These are phyloP conservation scores for Mycena epipterygia DNA, from an alignment of 768 basidiomycete species.

Conservation along the genomic window DNA sequence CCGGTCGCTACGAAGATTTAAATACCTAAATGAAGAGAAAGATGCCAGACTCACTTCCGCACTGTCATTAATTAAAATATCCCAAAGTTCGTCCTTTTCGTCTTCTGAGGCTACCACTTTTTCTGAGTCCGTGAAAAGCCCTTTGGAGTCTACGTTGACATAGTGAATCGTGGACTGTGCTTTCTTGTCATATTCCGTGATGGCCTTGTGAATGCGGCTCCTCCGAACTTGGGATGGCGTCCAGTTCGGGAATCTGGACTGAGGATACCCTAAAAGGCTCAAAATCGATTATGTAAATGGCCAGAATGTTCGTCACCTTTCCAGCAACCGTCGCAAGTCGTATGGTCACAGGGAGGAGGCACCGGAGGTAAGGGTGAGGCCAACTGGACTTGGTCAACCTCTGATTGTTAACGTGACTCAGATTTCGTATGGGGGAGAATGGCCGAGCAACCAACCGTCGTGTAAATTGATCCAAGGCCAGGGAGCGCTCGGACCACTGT, in stretches of 20 bases:
- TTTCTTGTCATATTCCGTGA: constrained; percentile 46
- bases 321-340: constrained; percentile 55
- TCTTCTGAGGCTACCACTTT: constrained; percentile 37
- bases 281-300: not conserved
- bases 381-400: constrained; percentile 52
- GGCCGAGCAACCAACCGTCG: constrained; percentile 1
- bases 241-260: constrained; percentile 70
- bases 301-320: constrained; percentile 23
- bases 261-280: constrained; percentile 49
- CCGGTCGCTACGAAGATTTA: constrained; percentile 43
- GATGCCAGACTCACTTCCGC: constrained; percentile 7
- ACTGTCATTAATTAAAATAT: constrained; percentile 40
- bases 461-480: constrained; percentile 37
- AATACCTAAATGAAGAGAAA: not conserved
- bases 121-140: constrained; percentile 52
- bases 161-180: constrained; percentile 50
- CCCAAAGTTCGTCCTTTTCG: constrained; percentile 53
- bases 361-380: constrained; percentile 49
- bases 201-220: constrained; percentile 55
- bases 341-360: constrained; percentile 53
- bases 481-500: constrained; percentile 44
- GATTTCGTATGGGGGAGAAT: not conserved
- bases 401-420: constrained; percentile 36
- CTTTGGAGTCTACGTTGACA: constrained; percentile 56
- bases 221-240: constrained; percentile 58